A percentile compares a stretch with the other conserved stretches of the same genome.
phyloP scores from a whole-genome alignment of 2,329 filamentous ascomycete genomes.

The Cladosporium sphaerospermum region DNA sequence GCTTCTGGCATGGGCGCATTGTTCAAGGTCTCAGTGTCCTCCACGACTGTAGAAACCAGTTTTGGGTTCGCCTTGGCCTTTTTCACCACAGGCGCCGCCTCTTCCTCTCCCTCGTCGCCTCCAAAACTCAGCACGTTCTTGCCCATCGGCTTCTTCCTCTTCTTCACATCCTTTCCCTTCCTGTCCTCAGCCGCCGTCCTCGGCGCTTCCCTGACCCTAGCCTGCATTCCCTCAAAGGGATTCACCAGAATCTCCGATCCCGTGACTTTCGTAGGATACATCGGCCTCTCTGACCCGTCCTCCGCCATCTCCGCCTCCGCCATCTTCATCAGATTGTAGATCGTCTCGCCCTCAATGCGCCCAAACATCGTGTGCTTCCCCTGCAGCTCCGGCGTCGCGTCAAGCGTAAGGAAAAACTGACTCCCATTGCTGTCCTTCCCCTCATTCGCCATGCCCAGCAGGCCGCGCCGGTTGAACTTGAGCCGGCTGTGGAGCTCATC shows the following conservation, averaged over 20 bases:
- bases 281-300: conserved; percentile 72
- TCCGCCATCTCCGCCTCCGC: conserved; percentile 73
- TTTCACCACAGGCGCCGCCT: conserved; percentile 56
- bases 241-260: conserved; percentile 71
- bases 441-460: conserved; percentile 95
- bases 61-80: conserved; percentile 75
- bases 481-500: conserved; percentile 91
- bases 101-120: conserved; percentile 56
- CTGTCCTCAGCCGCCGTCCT: conserved; percentile 43
- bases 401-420: conserved; percentile 95
- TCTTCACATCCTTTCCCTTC: conserved; percentile 52
- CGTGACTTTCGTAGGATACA: conserved; percentile 78
- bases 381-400: conserved; percentile 72
- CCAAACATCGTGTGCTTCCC: conserved; percentile 93
- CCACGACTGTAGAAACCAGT: conserved; percentile 44
- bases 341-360: conserved; percentile 83
- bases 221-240: conserved; percentile 75
- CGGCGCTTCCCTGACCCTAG: conserved; percentile 53
- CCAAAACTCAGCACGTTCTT: conserved; percentile 75
- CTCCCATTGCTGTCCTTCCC: conserved; percentile 80
- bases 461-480: conserved; percentile 84
- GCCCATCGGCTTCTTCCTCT: conserved; percentile 62
- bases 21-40: conserved; percentile 20
- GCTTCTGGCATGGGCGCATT: conserved; percentile 18
- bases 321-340: conserved; percentile 93